phyloP scores from a whole-genome alignment of 495 filamentous ascomycete genomes.

The Neurospora discreta region DNA sequence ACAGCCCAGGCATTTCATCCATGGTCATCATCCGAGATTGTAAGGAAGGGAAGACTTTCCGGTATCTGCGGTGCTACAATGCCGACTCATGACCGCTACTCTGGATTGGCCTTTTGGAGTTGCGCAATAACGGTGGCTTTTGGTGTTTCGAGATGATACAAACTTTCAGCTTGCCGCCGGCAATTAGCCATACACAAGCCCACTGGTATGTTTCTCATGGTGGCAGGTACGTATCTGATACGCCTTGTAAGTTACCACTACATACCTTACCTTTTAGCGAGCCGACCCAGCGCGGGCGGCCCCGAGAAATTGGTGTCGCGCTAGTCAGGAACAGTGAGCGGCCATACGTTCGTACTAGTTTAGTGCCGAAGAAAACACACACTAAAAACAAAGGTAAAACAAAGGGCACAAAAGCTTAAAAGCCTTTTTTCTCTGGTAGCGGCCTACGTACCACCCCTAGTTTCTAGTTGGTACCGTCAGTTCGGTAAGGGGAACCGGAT shows the following conservation, averaged over 20 bases:
- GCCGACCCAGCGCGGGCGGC: neutral
- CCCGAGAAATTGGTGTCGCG: neutral
- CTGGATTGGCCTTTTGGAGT: neutral
- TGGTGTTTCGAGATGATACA: neutral
- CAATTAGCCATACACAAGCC: neutral
- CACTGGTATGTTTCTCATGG: neutral
- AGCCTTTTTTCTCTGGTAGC: neutral
- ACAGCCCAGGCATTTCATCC: neutral
- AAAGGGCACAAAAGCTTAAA: neutral
- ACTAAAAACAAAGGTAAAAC: neutral
- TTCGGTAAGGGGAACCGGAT: neutral
- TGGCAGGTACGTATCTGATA: neutral
- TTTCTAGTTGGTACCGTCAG: neutral
- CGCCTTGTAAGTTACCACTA: neutral
- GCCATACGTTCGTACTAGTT: neutral
- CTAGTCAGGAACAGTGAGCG: neutral
- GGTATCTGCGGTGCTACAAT: neutral
- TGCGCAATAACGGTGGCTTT: neutral
- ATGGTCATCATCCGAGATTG: neutral
- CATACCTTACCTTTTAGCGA: neutral
- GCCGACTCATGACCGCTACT: constrained; percentile 2
- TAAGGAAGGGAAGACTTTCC: neutral
- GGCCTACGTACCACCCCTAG: neutral
- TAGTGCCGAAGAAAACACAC: neutral
- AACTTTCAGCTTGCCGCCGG: neutral